These are phyloP conservation scores for Cochlearia excelsa DNA, from an alignment of 345 rosid species.

Conservation along the genomic window DNA sequence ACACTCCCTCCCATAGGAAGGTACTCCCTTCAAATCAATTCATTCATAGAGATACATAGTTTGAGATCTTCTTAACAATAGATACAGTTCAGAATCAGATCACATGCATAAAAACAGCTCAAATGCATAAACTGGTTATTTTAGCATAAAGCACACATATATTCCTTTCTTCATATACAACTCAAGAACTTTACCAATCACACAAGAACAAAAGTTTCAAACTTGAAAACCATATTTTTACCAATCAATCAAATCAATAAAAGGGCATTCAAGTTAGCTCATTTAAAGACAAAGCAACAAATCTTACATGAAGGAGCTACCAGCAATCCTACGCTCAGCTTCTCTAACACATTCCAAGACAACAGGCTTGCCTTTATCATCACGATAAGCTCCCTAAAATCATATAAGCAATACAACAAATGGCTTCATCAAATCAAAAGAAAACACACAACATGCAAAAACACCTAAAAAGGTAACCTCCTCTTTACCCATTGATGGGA, in stretches of 20 bases:
- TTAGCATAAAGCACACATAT: too few relatives aligned
- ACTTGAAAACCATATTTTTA: neutral
- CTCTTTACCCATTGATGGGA: neutral
- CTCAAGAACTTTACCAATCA: constrained; percentile 9
- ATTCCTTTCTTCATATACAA: constrained; percentile 4
- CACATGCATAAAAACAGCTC: constrained; percentile 5
- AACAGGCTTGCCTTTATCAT: constrained; percentile 91
- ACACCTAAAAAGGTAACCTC: neutral
- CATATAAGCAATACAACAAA: neutral
- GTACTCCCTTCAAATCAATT: constrained; percentile 62
- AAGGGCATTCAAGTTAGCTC: neutral
- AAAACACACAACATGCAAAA: neutral
- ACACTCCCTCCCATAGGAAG: constrained; percentile 99
- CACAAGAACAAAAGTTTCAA: neutral
- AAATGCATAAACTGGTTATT: too few relatives aligned
- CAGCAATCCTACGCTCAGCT: constrained; percentile 84
- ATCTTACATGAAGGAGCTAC: constrained; percentile 67
- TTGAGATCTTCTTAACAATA: neutral
- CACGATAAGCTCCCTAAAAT: constrained; percentile 85
- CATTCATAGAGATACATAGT: neutral
- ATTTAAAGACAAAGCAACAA: neutral
- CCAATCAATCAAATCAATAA: neutral
- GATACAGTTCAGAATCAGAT: constrained; percentile 17
- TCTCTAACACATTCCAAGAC: constrained; percentile 88
- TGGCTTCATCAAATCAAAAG: constrained; percentile 12